A percentile compares a stretch with the other conserved stretches of the same genome.
These are phyloP conservation scores for Endotrypanum monterogeii DNA, from an alignment of 208 protist genomes.

Conservation along the genomic window DNA sequence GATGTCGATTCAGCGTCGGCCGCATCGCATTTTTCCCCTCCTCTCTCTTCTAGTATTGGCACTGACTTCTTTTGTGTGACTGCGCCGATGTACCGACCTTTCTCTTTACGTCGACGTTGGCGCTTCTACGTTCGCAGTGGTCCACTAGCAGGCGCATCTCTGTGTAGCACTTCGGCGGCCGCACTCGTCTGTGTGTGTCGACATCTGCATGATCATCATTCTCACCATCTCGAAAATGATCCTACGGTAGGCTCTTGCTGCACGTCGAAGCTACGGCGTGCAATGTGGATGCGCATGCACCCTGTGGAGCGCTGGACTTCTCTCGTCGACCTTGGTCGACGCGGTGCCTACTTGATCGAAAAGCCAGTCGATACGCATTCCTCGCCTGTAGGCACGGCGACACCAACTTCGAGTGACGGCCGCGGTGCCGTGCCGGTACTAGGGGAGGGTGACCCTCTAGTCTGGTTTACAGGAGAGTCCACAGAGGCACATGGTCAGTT, in stretches of 20 bases:
- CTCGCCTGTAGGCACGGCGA: neutral
- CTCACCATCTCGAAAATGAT: neutral
- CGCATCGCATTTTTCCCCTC: no score
- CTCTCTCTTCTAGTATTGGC: neutral
- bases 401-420: neutral
- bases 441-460: conserved; percentile 22
- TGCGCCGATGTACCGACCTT: neutral
- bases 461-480: conserved; percentile 25
- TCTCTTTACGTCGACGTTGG: neutral
- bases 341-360: conserved; percentile 52
- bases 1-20: neutral
- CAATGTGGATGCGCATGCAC: conserved; percentile 60
- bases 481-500: conserved; percentile 33
- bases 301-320: conserved; percentile 77
- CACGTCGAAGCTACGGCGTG: conserved; percentile 30
- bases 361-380: neutral
- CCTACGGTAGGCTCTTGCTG: neutral
- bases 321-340: conserved; percentile 65
- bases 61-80: neutral
- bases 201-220: neutral
- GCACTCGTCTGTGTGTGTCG: neutral
- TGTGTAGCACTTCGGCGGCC: neutral
- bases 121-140: no score
- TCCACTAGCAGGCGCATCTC: neutral
- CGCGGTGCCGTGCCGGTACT: conserved; percentile 11